Evolutionary conservation across 257 asterid genomes (phyloP), one percentile per base, ranked within the genome.

Genomic region (Nicotiana sylvestris): DNA sequence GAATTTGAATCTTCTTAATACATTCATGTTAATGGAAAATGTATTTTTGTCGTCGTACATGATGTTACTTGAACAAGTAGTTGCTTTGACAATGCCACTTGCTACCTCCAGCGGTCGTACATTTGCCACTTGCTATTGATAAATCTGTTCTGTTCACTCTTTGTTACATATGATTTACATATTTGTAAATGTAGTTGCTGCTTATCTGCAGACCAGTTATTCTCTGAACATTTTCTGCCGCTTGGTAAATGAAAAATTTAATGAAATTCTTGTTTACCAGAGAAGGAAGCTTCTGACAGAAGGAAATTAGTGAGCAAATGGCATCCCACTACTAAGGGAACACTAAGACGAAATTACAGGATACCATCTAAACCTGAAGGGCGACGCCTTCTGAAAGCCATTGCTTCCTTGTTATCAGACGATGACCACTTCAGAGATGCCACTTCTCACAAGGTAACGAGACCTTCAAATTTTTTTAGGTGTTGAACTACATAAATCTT

Each of bases 261-360:
- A 78, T 57, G 81, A 29, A 69, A 33, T 9, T 86, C 49, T 72
- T 74, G 66, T 76, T 78, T 21, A 66, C 49, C 92, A 95, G 99
- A 95, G 80, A 92, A 91, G 62, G 99, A 92, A 87, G 98, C 99
- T 82, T 86, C 90, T 81, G 89, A 91, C 80, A 92, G 85, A 84
- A 91, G 98, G 90, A 95, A 94, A 85, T 77, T 95, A 69, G 96
- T 89, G 83, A 90, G 99, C 90, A 94, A 95, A 89, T 95, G 99
- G 99, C 99, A 95, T 85, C 97, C 97, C 12, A 95, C 99, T 55
- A 95, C 99, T 9, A 95, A 94, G 87, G 98, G 98, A 55, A 95
- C 97, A 76, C 95, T 95, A 0, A 91, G 91, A 87, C 98, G 99
- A 85, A 92, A 92, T 76, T 95, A 94, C 90, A 88, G 98, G 83